Base-by-base conservation (phyloP, 106 monocot species). In the Narthecium ossifragum region DNA sequence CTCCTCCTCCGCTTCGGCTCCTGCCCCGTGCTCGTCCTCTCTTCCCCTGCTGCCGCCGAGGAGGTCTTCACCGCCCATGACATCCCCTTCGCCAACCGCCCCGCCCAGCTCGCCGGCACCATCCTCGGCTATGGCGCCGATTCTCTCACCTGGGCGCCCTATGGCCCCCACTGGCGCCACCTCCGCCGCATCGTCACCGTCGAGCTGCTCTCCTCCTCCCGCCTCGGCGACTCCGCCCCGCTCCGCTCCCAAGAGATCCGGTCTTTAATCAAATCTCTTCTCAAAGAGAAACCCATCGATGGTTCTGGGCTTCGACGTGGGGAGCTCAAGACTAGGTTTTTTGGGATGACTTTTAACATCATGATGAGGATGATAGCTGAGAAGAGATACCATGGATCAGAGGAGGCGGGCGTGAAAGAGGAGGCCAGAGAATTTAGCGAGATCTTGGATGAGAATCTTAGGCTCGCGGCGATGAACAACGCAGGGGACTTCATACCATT, bases 1-100 rank as follows among this genome's bases (percentile, higher is more conserved):
- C 22, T 78, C 31, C 39, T 61, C 57, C 67, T 71, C 57, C 66
- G 38, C 40, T 78, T 78, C 61, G 43, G 43, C 43, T 43, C 43
- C 12, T 18, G 43, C 11, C 5, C 17, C 4, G 43, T 43, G 2
- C 43, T 78, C 30, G 21, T 57, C 48, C 25, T 77, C 26, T 67
- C 77, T 31, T 71, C 71, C 26, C 50, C 59, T 0, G 46, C 46
- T 17, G 26, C 34, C 14, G 71, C 61, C 1, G 61, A 66, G 2
- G 39, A 67, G 18, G 60, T 64, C 71, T 64, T 65, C 58, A 43
- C 43, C 43, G 43, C 18, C 43, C 14, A 43, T 18, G 43, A 43
- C 43, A 43, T 67, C 66, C 28, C 24, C 48, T 67, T 66, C 53
- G 66, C 71, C 2, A 66, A 60, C 46, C 61, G 62, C 43, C 62